A percentile compares a stretch with the other conserved stretches of the same genome.
These are phyloP conservation scores for Circinella umbellata DNA, from an alignment of 371 early-diverging fungal species.

Conservation along the genomic window DNA sequence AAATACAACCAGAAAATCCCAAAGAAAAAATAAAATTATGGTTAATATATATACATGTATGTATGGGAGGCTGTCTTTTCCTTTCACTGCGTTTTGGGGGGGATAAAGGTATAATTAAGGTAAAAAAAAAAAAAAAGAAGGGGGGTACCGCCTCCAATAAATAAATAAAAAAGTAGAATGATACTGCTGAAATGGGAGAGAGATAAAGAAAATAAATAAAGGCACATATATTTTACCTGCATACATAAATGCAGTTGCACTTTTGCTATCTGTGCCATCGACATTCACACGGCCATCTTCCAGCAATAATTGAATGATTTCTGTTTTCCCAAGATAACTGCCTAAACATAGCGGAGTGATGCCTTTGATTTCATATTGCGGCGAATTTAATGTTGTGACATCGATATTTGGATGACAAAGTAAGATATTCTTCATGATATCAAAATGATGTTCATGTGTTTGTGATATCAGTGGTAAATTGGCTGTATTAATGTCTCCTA, in stretches of 20 bases:
- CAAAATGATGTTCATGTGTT: constrained; percentile 58
- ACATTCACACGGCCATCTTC: constrained; percentile 71
- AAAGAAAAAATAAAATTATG: neutral
- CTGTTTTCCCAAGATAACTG: constrained; percentile 72
- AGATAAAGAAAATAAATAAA: constrained; percentile 10
- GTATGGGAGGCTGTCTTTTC: neutral
- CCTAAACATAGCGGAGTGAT: constrained; percentile 79
- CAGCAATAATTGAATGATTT: constrained; percentile 63
- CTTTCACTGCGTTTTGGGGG: no score
- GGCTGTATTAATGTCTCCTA: constrained; percentile 58
- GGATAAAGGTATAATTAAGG: no score
- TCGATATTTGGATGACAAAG: constrained; percentile 59
- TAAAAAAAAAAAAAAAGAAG: no score
- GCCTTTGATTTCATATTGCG: constrained; percentile 71
- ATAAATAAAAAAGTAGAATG: no score
- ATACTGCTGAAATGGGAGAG: no score
- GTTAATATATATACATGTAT: neutral
- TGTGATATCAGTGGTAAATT: constrained; percentile 65
- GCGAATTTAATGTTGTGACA: constrained; percentile 61
- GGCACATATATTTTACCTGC: constrained; percentile 55
- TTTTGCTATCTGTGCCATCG: constrained; percentile 71
- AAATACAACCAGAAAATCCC: neutral
- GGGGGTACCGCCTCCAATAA: no score
- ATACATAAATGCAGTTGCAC: constrained; percentile 82
- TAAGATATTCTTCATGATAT: constrained; percentile 62